These are phyloP conservation scores for Mycena pura DNA, from an alignment of 768 basidiomycete genomes.

Conservation along the genomic window DNA sequence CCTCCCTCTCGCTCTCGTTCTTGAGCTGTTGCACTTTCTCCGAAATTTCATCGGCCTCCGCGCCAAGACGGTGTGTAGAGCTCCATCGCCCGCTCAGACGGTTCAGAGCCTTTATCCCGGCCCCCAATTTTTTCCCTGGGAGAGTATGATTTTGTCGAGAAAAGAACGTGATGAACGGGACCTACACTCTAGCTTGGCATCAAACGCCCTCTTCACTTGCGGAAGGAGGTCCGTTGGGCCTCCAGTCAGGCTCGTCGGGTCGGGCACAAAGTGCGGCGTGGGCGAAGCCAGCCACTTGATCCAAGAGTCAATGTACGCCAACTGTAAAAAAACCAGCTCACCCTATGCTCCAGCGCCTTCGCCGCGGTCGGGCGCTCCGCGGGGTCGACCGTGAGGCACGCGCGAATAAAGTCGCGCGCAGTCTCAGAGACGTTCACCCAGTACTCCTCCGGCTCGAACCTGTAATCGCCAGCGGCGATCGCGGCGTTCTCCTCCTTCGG, in stretches of 20 bases:
- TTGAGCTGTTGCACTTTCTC: conserved; percentile 73
- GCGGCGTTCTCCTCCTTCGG: conserved; percentile 21
- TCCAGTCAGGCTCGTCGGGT: conserved; percentile 61
- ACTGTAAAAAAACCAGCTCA: conserved; percentile 24
- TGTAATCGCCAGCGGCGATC: conserved; percentile 19
- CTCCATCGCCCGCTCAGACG: conserved; percentile 70
- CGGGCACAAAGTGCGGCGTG: conserved; percentile 73
- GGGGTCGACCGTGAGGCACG: conserved; percentile 89
- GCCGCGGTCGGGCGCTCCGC: conserved; percentile 77
- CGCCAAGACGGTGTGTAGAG: conserved; percentile 39
- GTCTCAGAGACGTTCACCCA: conserved; percentile 86
- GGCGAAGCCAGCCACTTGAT: conserved; percentile 74
- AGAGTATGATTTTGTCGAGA: conserved; percentile 8
- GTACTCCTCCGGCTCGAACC: conserved; percentile 61
- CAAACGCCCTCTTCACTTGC: conserved; percentile 87
- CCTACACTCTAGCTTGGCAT: conserved; percentile 87
- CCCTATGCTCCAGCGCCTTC: conserved; percentile 74
- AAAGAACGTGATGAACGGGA: conserved; percentile 24
- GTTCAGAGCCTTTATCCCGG: conserved; percentile 85
- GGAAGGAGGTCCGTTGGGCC: conserved; percentile 83
- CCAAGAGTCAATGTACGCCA: neutral
- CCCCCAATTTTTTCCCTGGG: conserved; percentile 86
- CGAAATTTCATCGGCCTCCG: conserved; percentile 57
- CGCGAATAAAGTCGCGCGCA: conserved; percentile 82
- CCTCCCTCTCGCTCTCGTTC: conserved; percentile 77